A percentile compares a stretch with the other conserved stretches of the same genome.
Evolutionary conservation across 148 eudicot genomes (phyloP).

Genomic region (Chenopodium quinoa): DNA sequence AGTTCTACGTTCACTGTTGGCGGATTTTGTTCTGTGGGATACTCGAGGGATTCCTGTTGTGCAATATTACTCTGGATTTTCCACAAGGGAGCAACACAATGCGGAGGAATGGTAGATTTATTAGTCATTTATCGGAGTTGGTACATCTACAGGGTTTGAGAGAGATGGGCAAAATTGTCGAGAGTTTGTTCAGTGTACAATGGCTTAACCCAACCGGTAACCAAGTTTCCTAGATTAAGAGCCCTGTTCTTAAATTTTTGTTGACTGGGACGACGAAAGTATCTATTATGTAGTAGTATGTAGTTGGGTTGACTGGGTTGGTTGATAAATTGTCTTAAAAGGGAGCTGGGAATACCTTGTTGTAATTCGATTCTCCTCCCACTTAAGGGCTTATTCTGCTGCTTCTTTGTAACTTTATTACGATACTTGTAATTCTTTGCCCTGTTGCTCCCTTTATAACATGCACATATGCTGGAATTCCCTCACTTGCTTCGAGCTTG

Average conservation of each 20-base stretch:
- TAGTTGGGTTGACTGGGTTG: conserved; percentile 21
- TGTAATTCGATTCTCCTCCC: conserved; percentile 27
- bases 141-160: conserved; percentile 6
- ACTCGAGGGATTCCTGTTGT: conserved; percentile 15
- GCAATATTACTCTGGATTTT: conserved; percentile 11
- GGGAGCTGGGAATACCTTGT: conserved; percentile 19
- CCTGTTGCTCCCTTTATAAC: conserved; percentile 15
- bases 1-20: neutral
- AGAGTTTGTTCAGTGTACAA: conserved; percentile 32
- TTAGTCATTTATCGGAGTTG: conserved; percentile 19
- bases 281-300: conserved; percentile 1
- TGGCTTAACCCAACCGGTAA: conserved; percentile 9
- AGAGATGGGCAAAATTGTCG: conserved; percentile 16
- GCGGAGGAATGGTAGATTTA: conserved; percentile 23
- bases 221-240: conserved; percentile 17
- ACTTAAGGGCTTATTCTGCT: conserved; percentile 9
- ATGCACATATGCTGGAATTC: conserved; percentile 17
- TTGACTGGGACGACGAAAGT: neutral
- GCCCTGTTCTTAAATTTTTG: conserved; percentile 27
- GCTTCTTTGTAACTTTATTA: conserved; percentile 18
- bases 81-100: conserved; percentile 2
- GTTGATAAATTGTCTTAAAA: conserved; percentile 3
- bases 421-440: conserved; percentile 15
- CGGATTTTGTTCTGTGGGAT: neutral
- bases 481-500: too few relatives aligned